Conservation (phyloP, 495 filamentous ascomycete genomes). For the Extremus antarcticus region DNA sequence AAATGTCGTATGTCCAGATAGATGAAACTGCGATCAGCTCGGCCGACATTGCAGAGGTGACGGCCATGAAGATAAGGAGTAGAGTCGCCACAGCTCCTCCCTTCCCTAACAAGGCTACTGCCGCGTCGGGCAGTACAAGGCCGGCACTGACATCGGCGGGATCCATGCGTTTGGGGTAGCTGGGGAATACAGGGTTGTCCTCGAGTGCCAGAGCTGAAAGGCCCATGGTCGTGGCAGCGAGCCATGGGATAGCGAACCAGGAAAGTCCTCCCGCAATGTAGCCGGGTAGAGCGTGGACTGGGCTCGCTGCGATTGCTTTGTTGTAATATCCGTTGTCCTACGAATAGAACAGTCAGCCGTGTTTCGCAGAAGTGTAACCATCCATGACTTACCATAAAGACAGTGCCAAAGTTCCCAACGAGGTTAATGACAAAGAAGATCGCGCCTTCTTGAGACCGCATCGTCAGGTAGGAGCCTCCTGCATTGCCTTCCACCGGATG, state of each 20-base stretch:
- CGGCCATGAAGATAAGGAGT: constrained; percentile 90
- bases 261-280: constrained; percentile 83
- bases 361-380: constrained; percentile 24
- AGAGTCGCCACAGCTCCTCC: constrained; percentile 77
- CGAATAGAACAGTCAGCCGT: background rate
- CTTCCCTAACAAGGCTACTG: constrained; percentile 78
- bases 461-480: constrained; percentile 78
- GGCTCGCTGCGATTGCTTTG: constrained; percentile 87
- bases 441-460: constrained; percentile 74
- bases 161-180: constrained; percentile 60
- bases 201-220: constrained; percentile 81
- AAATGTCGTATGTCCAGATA: constrained; percentile 87
- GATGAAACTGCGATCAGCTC: constrained; percentile 88
- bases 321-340: constrained; percentile 57
- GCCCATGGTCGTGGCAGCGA: constrained; percentile 86
- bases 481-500: constrained; percentile 83
- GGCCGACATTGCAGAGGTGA: constrained; percentile 79
- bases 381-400: background rate
- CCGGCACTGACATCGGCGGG: constrained; percentile 66
- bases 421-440: constrained; percentile 94
- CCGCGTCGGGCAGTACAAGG: constrained; percentile 77
- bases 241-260: constrained; percentile 96
- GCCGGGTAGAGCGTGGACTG: constrained; percentile 63
- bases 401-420: constrained; percentile 21
- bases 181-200: constrained; percentile 59